phyloP scores from a whole-genome alignment of 1,139 yeast species.

The Scheffersomyces titani region DNA sequence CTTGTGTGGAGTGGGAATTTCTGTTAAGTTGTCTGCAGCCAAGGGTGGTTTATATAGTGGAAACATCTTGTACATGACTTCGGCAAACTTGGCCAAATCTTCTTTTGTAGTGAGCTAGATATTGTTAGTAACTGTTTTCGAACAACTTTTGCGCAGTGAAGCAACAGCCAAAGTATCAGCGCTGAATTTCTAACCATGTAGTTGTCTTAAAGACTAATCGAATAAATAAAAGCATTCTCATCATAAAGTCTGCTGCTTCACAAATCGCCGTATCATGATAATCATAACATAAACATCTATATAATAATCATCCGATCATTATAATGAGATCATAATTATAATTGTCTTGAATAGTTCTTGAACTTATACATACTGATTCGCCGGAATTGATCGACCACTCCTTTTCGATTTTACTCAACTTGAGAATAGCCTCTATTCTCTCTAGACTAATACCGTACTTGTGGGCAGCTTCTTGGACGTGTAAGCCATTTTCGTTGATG shows the following conservation, averaged over 20 bases:
- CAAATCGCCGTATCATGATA: not conserved
- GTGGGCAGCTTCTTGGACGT: slow-evolving; percentile 76
- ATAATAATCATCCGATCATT: not conserved
- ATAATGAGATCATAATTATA: no score
- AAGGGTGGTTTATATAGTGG: slow-evolving; percentile 59
- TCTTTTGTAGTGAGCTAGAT: slow-evolving; percentile 43
- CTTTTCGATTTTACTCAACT: slow-evolving; percentile 64
- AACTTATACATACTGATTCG: slow-evolving; percentile 54
- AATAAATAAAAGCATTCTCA: slow-evolving; percentile 44
- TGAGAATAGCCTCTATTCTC: slow-evolving; percentile 82
- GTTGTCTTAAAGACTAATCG: slow-evolving; percentile 86
- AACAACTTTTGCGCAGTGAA: slow-evolving; percentile 1
- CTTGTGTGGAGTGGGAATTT: slow-evolving; percentile 88
- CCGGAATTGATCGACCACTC: slow-evolving; percentile 39
- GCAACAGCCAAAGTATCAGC: slow-evolving; percentile 13
- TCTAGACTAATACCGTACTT: slow-evolving; percentile 80
- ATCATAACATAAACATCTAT: not conserved
- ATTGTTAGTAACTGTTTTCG: slow-evolving; percentile 30
- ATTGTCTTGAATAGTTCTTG: not conserved
- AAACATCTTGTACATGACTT: slow-evolving; percentile 74
- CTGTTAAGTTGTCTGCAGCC: slow-evolving; percentile 75
- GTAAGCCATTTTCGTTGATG: slow-evolving; percentile 50
- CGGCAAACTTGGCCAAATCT: slow-evolving; percentile 59
- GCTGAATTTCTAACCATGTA: slow-evolving; percentile 53
- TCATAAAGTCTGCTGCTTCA: slow-evolving; percentile 26